Evolutionary conservation across 257 asterid species (phyloP).

Genomic region (Handroanthus guayacan): DNA sequence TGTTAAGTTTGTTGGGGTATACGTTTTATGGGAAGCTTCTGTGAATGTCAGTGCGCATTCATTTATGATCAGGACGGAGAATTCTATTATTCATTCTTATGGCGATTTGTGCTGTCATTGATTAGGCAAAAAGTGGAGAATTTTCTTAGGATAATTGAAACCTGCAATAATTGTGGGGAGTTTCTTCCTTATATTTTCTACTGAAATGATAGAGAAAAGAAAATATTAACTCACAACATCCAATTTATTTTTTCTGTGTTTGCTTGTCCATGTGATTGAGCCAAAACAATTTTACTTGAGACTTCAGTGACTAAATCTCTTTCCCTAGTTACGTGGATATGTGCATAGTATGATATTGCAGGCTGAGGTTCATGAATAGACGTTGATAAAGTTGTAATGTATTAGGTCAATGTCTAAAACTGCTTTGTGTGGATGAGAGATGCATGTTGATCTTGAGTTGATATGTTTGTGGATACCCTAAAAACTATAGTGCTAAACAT

Average conservation of each 20-base stretch:
- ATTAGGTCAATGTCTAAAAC: background rate
- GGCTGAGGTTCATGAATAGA: background rate
- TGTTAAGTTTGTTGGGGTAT: background rate
- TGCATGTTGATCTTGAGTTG: conserved; percentile 25
- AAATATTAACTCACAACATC: background rate
- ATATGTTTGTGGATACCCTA: conserved; percentile 33
- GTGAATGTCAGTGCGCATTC: background rate
- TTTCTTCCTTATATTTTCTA: conserved; percentile 4
- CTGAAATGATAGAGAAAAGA: background rate
- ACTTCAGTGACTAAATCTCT: background rate
- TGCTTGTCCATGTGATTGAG: background rate
- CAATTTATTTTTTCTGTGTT: background rate
- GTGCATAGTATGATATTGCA: background rate
- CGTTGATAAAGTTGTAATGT: background rate
- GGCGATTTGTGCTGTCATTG: background rate
- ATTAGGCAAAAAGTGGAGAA: conserved; percentile 12
- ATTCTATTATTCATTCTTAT: background rate
- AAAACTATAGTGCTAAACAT: conserved; percentile 6
- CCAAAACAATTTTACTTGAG: background rate
- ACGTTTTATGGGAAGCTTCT: background rate
- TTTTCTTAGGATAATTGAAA: conserved; percentile 4
- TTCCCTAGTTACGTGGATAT: background rate
- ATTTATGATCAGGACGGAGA: background rate
- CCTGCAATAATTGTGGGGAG: background rate
- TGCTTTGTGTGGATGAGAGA: conserved; percentile 22